Evolutionary conservation across 805 yeast species (phyloP).

Genomic region (Saccharomycopsis sp.): DNA sequence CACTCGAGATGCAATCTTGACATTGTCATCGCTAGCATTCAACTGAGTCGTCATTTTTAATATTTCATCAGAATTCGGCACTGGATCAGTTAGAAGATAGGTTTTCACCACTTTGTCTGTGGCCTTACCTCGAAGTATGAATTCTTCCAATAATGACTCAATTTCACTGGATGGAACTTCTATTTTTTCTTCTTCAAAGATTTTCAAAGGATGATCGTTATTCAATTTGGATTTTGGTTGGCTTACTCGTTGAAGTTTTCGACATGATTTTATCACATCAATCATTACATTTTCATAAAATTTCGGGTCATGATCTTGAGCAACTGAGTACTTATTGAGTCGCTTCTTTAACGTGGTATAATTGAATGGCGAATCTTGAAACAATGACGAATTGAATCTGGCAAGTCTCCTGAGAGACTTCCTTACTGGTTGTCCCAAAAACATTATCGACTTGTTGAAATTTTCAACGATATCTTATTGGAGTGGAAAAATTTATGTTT

Average conservation of each 20-base stretch:
- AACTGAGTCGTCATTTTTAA: constrained; percentile 2
- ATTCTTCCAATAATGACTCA: constrained; percentile 8
- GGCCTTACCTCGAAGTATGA: background rate
- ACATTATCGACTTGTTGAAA: no score
- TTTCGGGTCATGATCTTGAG: background rate
- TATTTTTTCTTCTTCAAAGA: no score
- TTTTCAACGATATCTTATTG: no score
- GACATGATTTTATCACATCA: constrained; percentile 13
- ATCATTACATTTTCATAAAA: constrained; percentile 10
- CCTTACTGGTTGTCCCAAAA: no score
- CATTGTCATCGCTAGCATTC: constrained; percentile 7
- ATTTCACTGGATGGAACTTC: no score
- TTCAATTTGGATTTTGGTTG: no score
- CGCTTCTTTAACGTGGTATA: constrained; percentile 8
- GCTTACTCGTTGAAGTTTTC: constrained; percentile 2
- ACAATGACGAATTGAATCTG: constrained; percentile 3
- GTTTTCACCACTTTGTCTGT: constrained; percentile 10
- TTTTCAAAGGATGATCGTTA: no score
- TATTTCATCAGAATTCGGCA: constrained; percentile 16
- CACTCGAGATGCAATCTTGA: constrained; percentile 19
- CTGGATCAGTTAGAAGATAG: constrained; percentile 16
- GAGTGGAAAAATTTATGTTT: no score
- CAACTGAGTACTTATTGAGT: constrained; percentile 4
- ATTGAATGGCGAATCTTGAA: constrained; percentile 14
- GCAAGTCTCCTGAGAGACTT: no score